Conservation (phyloP, 495 filamentous ascomycete species). For the Extremus antarcticus region DNA sequence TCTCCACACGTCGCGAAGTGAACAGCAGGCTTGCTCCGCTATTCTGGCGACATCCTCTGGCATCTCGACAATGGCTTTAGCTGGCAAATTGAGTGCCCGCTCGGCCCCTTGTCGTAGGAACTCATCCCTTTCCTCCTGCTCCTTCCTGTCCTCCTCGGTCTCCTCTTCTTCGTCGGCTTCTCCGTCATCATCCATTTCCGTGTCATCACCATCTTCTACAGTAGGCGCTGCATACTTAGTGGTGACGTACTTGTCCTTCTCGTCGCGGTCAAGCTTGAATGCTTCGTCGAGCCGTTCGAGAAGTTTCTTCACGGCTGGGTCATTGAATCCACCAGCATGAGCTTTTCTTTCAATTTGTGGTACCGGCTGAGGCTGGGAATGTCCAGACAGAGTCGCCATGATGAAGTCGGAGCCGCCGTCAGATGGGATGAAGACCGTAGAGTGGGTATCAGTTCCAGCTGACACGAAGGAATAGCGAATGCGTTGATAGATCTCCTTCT, state of each 20-base stretch:
- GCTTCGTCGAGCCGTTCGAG: no score
- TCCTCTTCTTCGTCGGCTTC: background rate
- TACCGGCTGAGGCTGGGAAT: no score
- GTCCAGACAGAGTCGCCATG: no score
- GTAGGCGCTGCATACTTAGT: background rate
- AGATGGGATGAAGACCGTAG: no score
- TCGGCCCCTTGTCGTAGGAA: background rate
- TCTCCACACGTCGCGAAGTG: background rate
- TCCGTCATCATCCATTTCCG: background rate
- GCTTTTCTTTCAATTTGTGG: no score
- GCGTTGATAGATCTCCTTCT: no score
- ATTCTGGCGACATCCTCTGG: background rate
- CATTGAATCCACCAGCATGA: no score
- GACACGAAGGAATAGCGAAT: no score
- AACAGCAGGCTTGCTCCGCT: background rate
- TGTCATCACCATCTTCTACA: background rate
- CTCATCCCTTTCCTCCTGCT: background rate
- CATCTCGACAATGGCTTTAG: background rate
- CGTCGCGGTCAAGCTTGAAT: background rate
- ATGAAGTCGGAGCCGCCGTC: no score
- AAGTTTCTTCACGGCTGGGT: no score
- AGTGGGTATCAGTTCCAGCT: no score
- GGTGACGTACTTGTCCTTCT: background rate
- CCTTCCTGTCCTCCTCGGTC: background rate
- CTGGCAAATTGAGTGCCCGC: background rate